Base-by-base conservation (phyloP, 2,329 filamentous ascomycete genomes). In the Trichoderma koningii region DNA sequence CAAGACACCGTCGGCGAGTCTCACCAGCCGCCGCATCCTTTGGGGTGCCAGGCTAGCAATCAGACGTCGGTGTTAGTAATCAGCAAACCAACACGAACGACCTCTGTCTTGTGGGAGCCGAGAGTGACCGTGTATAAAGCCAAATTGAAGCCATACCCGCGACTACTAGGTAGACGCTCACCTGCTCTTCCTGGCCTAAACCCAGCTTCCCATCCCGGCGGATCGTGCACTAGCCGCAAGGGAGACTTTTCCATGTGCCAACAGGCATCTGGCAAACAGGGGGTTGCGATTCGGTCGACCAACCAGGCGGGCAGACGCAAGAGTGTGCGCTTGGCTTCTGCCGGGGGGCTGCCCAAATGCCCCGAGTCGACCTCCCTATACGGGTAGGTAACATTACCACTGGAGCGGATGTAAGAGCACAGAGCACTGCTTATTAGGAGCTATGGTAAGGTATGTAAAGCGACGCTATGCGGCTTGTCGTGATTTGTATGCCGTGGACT, bases 171-270 rank as follows among this genome's bases (percentile, higher is more conserved):
- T n/a, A 47, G 47, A 55, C 51, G 61, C 53, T 63, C 59, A 53
- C 64, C 59, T 55, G 19, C 64, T 61, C 44, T 42, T 60, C 63
- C 44, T 7, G 42, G 50, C 56, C 41, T 55, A 55, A 38, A 50
- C 56, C 51, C 55, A 66, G 62, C 63, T 66, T 66, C 65, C 65
- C 62, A 47, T 66, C 65, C 62, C 55, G 57, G 65, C 55, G 65
- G 61, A 66, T 64, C 65, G 52, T 59, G 62, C 65, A 53, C 61
- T 59, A 66, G 65, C 45, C 38, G 50, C 7, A 38, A 41, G 28
- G 63, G 55, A 56, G 57, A 45, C 45, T 62, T 62, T 62, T 45
- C 63, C 64, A 66, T 66, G 64, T 63, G 64, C 64, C 50, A 66
- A 44, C 64, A 63, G 42, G 50, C 63, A 65, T 56, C 26, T 51